phyloP scores from a whole-genome alignment of 164 flowering plant species.

The Saururus chinensis region DNA sequence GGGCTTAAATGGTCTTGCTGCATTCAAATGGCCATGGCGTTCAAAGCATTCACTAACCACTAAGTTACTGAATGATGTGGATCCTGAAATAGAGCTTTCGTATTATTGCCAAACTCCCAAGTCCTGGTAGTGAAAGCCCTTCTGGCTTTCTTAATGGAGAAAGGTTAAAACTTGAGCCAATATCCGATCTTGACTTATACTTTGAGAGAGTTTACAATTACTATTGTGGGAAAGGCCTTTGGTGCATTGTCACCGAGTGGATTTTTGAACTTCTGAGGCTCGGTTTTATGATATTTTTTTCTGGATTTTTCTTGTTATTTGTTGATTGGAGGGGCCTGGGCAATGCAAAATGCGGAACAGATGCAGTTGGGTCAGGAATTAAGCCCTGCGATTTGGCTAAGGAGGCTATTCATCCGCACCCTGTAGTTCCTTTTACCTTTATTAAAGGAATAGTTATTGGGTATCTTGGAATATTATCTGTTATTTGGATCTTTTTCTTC shows the following conservation, averaged over 20 bases:
- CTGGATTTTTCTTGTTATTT: constrained; percentile 74
- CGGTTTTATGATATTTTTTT: constrained; percentile 80
- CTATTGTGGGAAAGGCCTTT: constrained; percentile 93
- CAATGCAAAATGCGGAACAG: constrained; percentile 95
- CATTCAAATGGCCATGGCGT: constrained; percentile 52
- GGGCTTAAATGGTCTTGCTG: constrained; percentile 31
- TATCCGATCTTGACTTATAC: constrained; percentile 87
- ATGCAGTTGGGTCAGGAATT: constrained; percentile 91
- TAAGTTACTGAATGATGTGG: constrained; percentile 48
- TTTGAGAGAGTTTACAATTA: constrained; percentile 88
- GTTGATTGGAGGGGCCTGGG: constrained; percentile 95
- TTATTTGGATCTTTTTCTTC: constrained; percentile 87
- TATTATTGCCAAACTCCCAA: constrained; percentile 55
- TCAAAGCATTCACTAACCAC: constrained; percentile 48
- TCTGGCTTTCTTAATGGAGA: constrained; percentile 92
- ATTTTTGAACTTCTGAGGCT: constrained; percentile 82
- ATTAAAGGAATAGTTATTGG: constrained; percentile 69
- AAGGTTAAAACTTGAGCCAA: constrained; percentile 60
- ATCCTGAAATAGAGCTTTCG: constrained; percentile 85
- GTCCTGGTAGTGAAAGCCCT: constrained; percentile 95
- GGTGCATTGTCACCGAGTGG: constrained; percentile 96
- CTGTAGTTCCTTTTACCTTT: constrained; percentile 75
- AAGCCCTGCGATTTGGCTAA: constrained; percentile 88
- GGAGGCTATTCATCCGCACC: constrained; percentile 81
- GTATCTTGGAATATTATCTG: constrained; percentile 75